Evolutionary conservation across 208 protist species (phyloP).

Genomic region (Blastocrithidia nonstop): DNA sequence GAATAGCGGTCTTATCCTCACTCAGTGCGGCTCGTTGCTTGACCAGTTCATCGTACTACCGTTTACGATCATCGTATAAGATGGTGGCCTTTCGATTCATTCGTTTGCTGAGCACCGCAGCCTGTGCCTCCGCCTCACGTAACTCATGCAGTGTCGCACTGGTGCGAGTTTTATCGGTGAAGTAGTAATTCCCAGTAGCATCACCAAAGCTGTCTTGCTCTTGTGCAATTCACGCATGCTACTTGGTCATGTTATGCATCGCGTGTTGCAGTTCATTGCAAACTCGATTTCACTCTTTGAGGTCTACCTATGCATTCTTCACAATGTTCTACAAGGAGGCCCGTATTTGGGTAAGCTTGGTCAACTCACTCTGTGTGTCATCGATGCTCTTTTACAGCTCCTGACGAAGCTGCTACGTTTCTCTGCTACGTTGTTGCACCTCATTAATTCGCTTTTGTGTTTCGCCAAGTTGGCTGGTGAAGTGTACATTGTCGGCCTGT

Average conservation of each 20-base stretch:
- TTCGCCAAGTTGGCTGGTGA: slow-evolving; percentile 14
- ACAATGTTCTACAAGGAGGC: slow-evolving; percentile 36
- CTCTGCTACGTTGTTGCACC: slow-evolving; percentile 19
- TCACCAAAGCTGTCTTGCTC: slow-evolving; percentile 29
- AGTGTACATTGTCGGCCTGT: slow-evolving; percentile 16
- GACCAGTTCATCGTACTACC: slow-evolving; percentile 94
- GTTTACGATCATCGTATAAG: slow-evolving; percentile 90
- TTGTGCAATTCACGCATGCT: slow-evolving; percentile 32
- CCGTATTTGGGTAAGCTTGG: slow-evolving; percentile 33
- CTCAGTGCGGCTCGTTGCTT: slow-evolving; percentile 86
- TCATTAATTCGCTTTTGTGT: slow-evolving; percentile 15
- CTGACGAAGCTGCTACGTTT: slow-evolving; percentile 29
- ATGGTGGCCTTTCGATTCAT: slow-evolving; percentile 90
- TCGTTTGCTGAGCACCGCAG: slow-evolving; percentile 47
- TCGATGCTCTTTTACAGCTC: slow-evolving; percentile 63
- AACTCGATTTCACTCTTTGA: slow-evolving; percentile 26
- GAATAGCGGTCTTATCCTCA: slow-evolving; percentile 94
- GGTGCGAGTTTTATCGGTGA: slow-evolving; percentile 42
- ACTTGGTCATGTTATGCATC: slow-evolving; percentile 29
- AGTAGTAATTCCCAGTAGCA: slow-evolving; percentile 34
- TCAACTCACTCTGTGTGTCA: slow-evolving; percentile 60
- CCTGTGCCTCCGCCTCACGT: slow-evolving; percentile 54
- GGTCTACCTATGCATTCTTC: slow-evolving; percentile 69
- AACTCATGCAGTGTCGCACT: slow-evolving; percentile 45
- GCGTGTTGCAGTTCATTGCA: slow-evolving; percentile 30